Evolutionary conservation across 371 early-diverging fungal species (phyloP).

Genomic region (Mucor irregularis): DNA sequence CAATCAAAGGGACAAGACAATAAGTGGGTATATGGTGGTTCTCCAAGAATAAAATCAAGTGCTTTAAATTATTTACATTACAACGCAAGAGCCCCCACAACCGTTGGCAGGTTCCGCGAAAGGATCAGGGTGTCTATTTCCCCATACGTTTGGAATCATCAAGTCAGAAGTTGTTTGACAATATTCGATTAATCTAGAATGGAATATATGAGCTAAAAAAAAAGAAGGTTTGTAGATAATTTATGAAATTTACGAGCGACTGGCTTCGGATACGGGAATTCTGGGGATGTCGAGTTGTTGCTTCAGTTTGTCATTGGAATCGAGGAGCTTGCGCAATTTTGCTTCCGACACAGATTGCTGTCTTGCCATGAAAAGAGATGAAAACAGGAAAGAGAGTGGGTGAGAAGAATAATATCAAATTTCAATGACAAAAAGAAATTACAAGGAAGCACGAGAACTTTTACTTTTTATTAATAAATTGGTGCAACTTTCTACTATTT

Average conservation of each 20-base stretch:
- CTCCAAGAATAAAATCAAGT: too few relatives aligned
- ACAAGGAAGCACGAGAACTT: neutral
- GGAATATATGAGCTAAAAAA: too few relatives aligned
- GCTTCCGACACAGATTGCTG: constrained; percentile 60
- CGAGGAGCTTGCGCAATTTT: constrained; percentile 75
- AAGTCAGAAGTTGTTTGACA: constrained; percentile 56
- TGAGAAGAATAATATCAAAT: neutral
- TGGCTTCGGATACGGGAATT: constrained; percentile 80
- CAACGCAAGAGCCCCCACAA: constrained; percentile 41
- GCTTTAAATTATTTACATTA: constrained; percentile 35
- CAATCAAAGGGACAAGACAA: too few relatives aligned
- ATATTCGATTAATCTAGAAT: constrained; percentile 42
- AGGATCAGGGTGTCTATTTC: constrained; percentile 79
- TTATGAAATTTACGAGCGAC: constrained; percentile 26
- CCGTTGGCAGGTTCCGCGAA: constrained; percentile 58
- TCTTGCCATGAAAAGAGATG: constrained; percentile 13
- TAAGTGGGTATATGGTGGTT: neutral
- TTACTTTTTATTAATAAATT: constrained; percentile 51
- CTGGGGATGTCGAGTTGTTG: constrained; percentile 82
- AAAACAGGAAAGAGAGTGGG: too few relatives aligned
- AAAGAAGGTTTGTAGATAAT: neutral
- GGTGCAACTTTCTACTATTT: constrained; percentile 49
- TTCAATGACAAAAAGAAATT: neutral
- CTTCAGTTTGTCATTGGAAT: constrained; percentile 75
- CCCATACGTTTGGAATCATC: constrained; percentile 78